Percentiles rank a stretch among this genome's conserved stretches.
Conservation (phyloP, 306 rosid genomes). For the Cucumis sativus region DNA sequence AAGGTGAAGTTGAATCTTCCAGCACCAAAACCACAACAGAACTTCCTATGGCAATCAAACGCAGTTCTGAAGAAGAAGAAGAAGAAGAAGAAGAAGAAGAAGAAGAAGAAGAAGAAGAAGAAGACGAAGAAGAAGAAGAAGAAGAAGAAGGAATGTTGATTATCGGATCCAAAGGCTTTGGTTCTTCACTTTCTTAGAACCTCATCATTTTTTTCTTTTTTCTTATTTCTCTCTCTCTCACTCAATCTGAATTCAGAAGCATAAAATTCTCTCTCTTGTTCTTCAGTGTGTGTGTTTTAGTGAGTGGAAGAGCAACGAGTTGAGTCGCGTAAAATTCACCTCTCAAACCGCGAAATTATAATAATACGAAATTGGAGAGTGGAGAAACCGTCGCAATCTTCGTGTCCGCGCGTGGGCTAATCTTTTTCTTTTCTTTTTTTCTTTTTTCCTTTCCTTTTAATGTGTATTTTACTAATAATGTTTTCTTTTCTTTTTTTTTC, state of each 20-base stretch:
- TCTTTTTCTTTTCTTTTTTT: not conserved
- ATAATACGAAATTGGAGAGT: not conserved
- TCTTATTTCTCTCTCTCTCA: not conserved
- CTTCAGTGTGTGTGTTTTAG: not conserved
- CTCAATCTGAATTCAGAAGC: not conserved
- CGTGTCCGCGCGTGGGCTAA: conserved; percentile 5
- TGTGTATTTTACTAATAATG: too few species aligned
- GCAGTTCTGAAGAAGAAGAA: not conserved
- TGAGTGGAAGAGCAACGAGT: not conserved
- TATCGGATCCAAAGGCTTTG: conserved; percentile 33
- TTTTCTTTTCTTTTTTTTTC: too few species aligned
- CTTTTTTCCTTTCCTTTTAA: not conserved
- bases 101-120: not conserved
- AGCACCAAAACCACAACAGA: conserved; percentile 12
- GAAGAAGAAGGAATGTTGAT: not conserved
- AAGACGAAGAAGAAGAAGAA: conserved; percentile 1
- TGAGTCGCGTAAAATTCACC: conserved; percentile 7
- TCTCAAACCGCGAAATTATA: not conserved
- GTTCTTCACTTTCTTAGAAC: conserved; percentile 5
- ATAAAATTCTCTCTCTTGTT: not conserved
- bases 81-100: conserved; percentile 7
- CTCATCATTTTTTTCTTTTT: conserved; percentile 6
- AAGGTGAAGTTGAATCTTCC: not conserved
- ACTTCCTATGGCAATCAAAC: not conserved
- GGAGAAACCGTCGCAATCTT: conserved; percentile 3